Conservation (phyloP, 129 eudicot species). For the Tagetes patula region DNA sequence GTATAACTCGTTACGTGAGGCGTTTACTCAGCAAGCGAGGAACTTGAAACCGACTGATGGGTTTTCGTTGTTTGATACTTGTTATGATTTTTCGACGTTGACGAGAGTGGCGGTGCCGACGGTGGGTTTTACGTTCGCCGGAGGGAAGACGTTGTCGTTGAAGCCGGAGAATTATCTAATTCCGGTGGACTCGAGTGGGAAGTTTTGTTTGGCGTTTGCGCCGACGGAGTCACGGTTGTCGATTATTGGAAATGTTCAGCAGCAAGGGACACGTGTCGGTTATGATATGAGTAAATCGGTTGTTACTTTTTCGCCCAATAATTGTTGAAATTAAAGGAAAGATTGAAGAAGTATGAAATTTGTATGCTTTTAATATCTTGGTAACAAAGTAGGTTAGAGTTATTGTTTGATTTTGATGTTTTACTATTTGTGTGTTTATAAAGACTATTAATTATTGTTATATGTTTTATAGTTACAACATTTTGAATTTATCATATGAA, state of each 20-base stretch:
- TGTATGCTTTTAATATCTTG: constrained; percentile 15
- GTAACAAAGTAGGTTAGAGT: constrained; percentile 4
- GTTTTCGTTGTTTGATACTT: constrained; percentile 66
- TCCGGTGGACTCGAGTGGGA: constrained; percentile 48
- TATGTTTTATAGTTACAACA: too few relatives aligned
- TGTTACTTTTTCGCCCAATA: constrained; percentile 58
- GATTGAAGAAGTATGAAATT: constrained; percentile 13
- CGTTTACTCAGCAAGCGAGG: constrained; percentile 39
- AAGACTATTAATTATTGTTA: too few relatives aligned
- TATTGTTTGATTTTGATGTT: not conserved
- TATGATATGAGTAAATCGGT: constrained; percentile 45
- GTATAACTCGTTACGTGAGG: constrained; percentile 55
- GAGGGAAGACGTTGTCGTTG: constrained; percentile 50
- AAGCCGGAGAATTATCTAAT: constrained; percentile 55
- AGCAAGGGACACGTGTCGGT: constrained; percentile 85
- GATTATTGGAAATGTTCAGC: constrained; percentile 74
- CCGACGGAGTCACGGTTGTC: constrained; percentile 31
- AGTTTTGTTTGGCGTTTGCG: constrained; percentile 11
- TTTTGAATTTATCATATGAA: too few relatives aligned
- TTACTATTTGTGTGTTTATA: not conserved
- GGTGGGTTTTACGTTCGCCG: constrained; percentile 59
- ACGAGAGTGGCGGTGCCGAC: constrained; percentile 58
- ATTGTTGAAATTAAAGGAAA: constrained; percentile 39
- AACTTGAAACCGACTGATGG: constrained; percentile 36
- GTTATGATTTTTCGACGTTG: constrained; percentile 59